A percentile compares a stretch with the other conserved stretches of the same genome.
Evolutionary conservation across 352 stramenopile genomes (phyloP).

Genomic region (Pythium plurisporium): DNA sequence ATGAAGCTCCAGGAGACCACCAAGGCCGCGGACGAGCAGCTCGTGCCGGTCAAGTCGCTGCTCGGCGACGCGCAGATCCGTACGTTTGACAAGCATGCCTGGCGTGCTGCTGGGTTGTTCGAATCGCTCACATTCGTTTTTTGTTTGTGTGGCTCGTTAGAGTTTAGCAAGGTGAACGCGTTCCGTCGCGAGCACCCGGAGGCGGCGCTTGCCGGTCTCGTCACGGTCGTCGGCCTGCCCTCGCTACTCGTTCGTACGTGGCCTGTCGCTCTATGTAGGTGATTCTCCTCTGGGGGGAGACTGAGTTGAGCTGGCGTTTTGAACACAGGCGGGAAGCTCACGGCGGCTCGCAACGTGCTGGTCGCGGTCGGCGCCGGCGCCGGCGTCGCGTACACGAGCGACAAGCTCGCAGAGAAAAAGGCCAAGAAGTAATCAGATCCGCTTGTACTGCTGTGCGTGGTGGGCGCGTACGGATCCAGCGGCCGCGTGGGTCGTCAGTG

Average conservation of each 20-base stretch:
- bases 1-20: slow-evolving; percentile 43
- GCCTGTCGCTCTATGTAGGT: too few relatives aligned
- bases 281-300: too few relatives aligned
- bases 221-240: slow-evolving; percentile 51
- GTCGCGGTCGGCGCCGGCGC: slow-evolving; percentile 54
- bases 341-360: slow-evolving; percentile 56
- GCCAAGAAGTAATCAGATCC: slow-evolving; percentile 16
- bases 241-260: slow-evolving; percentile 68
- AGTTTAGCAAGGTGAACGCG: slow-evolving; percentile 66
- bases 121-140: too few relatives aligned
- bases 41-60: slow-evolving; percentile 52
- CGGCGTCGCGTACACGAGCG: slow-evolving; percentile 47
- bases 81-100: slow-evolving; percentile 22
- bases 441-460: too few relatives aligned
- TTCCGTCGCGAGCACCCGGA: slow-evolving; percentile 73
- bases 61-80: slow-evolving; percentile 42
- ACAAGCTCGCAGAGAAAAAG: slow-evolving; percentile 53
- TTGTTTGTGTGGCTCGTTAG: too few relatives aligned
- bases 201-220: slow-evolving; percentile 47
- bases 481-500: too few relatives aligned
- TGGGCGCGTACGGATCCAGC: too few relatives aligned
- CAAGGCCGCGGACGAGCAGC: slow-evolving; percentile 52
- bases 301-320: too few relatives aligned
- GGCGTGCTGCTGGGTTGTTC: neutral
- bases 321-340: slow-evolving; percentile 71